Percentiles rank a stretch among this genome's conserved stretches.
Conservation (phyloP, 1,139 yeast species). For the Yamadazyma diospyri region DNA sequence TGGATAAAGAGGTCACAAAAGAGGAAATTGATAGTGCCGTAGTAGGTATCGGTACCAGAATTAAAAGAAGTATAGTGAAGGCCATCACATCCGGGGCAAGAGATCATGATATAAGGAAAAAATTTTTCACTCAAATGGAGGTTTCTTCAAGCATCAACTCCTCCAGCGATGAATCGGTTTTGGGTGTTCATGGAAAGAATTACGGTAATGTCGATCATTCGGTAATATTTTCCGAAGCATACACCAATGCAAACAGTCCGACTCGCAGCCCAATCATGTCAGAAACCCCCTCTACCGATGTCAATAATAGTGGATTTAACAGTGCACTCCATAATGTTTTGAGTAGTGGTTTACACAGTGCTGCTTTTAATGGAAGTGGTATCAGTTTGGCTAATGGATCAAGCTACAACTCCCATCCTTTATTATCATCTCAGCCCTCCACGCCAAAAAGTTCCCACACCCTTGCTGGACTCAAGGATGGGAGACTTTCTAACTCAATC, state of each 20-base stretch:
- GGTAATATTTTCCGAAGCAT: slow-evolving; percentile 35
- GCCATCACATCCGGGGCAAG: slow-evolving; percentile 40
- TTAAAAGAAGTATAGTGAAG: slow-evolving; percentile 56
- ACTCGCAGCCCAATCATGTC: slow-evolving; percentile 8
- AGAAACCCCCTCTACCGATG: slow-evolving; percentile 2
- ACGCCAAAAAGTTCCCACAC: slow-evolving; percentile 21
- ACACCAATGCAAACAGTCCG: slow-evolving; percentile 6
- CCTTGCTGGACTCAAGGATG: slow-evolving; percentile 34
- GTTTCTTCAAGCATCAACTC: slow-evolving; percentile 22
- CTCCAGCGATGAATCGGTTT: slow-evolving; percentile 35
- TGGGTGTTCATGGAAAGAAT: slow-evolving; percentile 13
- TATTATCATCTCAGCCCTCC: slow-evolving; percentile 1
- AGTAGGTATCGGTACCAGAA: slow-evolving; percentile 68
- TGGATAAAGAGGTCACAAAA: slow-evolving; percentile 12
- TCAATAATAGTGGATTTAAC: slow-evolving; percentile 1
- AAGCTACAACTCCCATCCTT: not conserved
- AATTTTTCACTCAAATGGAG: slow-evolving; percentile 26
- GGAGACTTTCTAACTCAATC: slow-evolving; percentile 22
- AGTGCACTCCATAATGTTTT: not conserved
- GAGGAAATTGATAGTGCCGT: slow-evolving; percentile 59
- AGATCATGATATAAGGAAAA: slow-evolving; percentile 25
- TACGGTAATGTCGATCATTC: slow-evolving; percentile 22
- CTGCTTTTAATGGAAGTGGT: not conserved
- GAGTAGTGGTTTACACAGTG: not conserved
- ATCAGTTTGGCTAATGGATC: not conserved